Conservation (phyloP, 108 stramenopile genomes). For the Cyclostephanos tholiformis region DNA sequence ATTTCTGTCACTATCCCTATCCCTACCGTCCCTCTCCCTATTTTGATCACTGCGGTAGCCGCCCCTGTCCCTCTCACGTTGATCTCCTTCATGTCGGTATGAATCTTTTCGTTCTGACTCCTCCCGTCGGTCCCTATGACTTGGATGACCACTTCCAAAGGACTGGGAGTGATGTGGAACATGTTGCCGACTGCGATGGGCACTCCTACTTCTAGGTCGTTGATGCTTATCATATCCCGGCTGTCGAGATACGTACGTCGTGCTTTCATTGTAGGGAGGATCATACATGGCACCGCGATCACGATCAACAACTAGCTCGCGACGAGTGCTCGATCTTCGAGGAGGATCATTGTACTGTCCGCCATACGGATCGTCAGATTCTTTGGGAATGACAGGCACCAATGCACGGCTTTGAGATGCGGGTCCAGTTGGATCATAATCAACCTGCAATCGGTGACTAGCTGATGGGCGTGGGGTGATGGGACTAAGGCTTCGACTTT, state of each 20-base stretch:
- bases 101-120: constrained; percentile 2
- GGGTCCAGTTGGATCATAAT: constrained; percentile 43
- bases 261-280: constrained; percentile 28
- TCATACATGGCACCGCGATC: constrained; percentile 24
- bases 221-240: constrained; percentile 18
- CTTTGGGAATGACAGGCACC: constrained; percentile 24
- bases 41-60: constrained; percentile 20
- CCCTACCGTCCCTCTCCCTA: constrained; percentile 20
- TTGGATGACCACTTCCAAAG: constrained; percentile 1
- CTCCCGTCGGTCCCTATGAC: constrained; percentile 9
- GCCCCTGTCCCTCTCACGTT: constrained; percentile 3
- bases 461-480: not conserved
- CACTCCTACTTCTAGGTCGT: not conserved
- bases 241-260: constrained; percentile 19
- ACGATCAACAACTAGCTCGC: constrained; percentile 13
- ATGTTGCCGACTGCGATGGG: constrained; percentile 19
- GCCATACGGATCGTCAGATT: constrained; percentile 23
- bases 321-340: constrained; percentile 17
- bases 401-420: constrained; percentile 34
- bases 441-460: not conserved
- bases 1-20: constrained; percentile 19
- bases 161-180: constrained; percentile 8
- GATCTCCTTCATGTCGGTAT: constrained; percentile 4
- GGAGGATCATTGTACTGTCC: constrained; percentile 33
- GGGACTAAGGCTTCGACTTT: constrained; percentile 29